Evolutionary conservation across 2,329 filamentous ascomycete species (phyloP), one percentile per base, ranked within the genome.

Genomic region (Colletotrichum godetiae): DNA sequence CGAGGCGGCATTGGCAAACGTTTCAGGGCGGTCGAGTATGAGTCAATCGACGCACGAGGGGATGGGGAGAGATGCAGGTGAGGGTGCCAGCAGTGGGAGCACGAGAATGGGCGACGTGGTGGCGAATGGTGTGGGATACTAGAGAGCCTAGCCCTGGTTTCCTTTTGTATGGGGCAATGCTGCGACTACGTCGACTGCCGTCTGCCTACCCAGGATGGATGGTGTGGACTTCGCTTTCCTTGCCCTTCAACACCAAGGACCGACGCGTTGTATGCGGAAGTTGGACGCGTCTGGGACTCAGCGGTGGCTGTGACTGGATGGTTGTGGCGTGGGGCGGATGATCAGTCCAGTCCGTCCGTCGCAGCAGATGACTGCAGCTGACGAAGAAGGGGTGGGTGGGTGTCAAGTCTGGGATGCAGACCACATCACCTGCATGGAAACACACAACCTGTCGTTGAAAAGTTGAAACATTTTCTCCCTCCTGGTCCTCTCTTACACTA

Each of bases 381-480:
- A 19, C 63, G 12, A 13, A 15, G 49, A 29, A 27, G 13, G 37
- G 13, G 59, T 29, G 37, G 37, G 49, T 56, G 52, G 52, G 57
- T 46, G 67, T 53, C 55, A 55, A 55, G 68, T 62, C 37, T 37
- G 37, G 65, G 27, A 56, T 31, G 52, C 37, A 59, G 60, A 35
- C 70, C 70, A 73, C 70, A 56, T 72, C 72, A 72, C 68, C 72
- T 72, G 68, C 72, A 72, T 72, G 61, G 72, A 62, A 33, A 33
- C 56, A 66, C 57, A 61, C 52, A 42, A 56, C 37, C n/a, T 57
- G 13, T 42, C 31, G 22, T n/a, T 6, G 58, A 68, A 59, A 64
- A 31, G 29, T 56, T 46, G 35, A 42, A 42, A 42, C 13, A 42
- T 42, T 13, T 10, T 52, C 8, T 52, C 8, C 4, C 12, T 35